Evolutionary conservation across 257 asterid species (phyloP).

Genomic region (Cinchona pubescens): DNA sequence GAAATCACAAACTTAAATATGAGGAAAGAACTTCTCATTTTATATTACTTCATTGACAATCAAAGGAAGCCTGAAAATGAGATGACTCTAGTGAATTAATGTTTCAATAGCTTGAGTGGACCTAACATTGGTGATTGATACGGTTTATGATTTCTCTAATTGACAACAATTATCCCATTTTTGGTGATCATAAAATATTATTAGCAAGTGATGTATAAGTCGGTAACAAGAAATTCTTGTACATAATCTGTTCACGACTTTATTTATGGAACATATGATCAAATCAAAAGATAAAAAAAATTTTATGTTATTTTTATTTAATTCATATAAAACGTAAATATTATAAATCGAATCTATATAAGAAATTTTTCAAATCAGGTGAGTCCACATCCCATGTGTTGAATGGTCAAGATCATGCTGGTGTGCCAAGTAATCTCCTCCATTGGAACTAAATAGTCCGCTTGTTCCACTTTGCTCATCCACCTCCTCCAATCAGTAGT

Average conservation of each 20-base stretch:
- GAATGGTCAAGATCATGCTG: slow-evolving; percentile 40
- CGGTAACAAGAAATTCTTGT: too few species aligned
- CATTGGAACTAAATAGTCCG: too few species aligned
- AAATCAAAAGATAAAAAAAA: too few species aligned
- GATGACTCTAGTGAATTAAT: background rate
- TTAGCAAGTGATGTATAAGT: slow-evolving; percentile 19
- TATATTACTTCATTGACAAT: background rate
- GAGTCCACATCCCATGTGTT: slow-evolving; percentile 12
- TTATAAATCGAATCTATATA: too few species aligned
- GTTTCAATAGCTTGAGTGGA: background rate
- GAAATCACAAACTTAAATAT: slow-evolving; percentile 13
- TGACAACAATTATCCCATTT: background rate
- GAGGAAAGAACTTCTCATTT: background rate
- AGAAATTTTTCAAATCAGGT: too few species aligned
- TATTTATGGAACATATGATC: too few species aligned
- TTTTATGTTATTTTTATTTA: too few species aligned
- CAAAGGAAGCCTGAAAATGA: background rate
- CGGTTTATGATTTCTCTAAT: background rate
- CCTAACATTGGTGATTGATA: background rate
- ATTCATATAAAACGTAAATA: too few species aligned
- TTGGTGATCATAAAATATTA: background rate
- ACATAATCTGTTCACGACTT: too few species aligned
- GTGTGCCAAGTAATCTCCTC: slow-evolving; percentile 31
- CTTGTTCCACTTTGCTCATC: too few species aligned
- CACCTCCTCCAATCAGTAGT: background rate